Evolutionary conservation across 75 land plant genomes (phyloP).

Genomic region (Sequoiadendron giganteum): DNA sequence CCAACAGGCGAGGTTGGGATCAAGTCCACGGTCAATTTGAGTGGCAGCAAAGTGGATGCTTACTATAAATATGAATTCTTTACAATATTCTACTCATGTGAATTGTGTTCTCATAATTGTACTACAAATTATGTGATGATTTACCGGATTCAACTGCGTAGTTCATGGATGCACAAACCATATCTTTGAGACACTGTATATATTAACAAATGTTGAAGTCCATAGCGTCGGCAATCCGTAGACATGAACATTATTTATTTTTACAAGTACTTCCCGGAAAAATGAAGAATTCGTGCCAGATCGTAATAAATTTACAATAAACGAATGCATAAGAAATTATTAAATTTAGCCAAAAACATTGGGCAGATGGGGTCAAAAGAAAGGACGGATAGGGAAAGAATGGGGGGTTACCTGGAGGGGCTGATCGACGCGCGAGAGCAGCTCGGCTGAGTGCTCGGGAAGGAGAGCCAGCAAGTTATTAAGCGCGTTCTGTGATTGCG

Average conservation of each 20-base stretch:
- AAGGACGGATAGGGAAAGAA: not conserved
- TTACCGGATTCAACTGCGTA: too few species aligned
- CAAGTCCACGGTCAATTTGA: not conserved
- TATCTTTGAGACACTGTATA: not conserved
- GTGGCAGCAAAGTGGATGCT: not conserved
- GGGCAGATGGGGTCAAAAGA: not conserved
- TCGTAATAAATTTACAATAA: not conserved
- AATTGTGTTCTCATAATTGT: too few species aligned
- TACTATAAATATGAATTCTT: not conserved
- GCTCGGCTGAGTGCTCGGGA: constrained; percentile 81
- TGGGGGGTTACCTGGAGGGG: constrained; percentile 71
- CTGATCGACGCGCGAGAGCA: constrained; percentile 88
- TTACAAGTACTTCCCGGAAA: not conserved
- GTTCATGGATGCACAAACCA: not conserved
- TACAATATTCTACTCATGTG: not conserved
- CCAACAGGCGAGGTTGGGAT: too few species aligned
- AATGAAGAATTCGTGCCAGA: not conserved
- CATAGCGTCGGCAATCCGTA: not conserved
- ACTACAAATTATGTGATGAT: too few species aligned
- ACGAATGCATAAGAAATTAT: not conserved
- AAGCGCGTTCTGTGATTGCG: constrained; percentile 61
- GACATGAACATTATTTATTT: not conserved
- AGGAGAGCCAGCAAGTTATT: constrained; percentile 62
- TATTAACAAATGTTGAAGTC: not conserved
- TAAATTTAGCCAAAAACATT: not conserved